A percentile compares a stretch with the other conserved stretches of the same genome.
These are phyloP conservation scores for Chalciporus piperatus DNA, from an alignment of 768 basidiomycete species.

Conservation along the genomic window DNA sequence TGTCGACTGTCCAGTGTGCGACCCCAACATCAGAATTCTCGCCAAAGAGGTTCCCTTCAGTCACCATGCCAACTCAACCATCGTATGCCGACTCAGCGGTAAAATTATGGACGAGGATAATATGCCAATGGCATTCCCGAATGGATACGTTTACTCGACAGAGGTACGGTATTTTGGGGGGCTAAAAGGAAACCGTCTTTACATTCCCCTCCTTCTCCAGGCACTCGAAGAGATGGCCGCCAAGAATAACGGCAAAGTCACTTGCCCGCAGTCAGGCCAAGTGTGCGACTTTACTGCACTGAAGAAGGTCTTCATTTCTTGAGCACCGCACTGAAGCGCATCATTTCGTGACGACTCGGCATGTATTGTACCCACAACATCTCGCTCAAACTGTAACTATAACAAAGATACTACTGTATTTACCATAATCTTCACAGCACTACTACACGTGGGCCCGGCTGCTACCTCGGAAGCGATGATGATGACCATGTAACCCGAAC, in stretches of 20 bases:
- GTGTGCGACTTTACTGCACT: slow-evolving; percentile 63
- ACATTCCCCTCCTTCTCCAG: slow-evolving; percentile 38
- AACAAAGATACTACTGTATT: not conserved
- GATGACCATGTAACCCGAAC: slow-evolving; percentile 17
- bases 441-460: slow-evolving; percentile 19
- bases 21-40: slow-evolving; percentile 68
- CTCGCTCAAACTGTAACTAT: not conserved
- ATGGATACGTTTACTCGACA: slow-evolving; percentile 90
- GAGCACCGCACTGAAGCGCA: slow-evolving; percentile 14
- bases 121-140: slow-evolving; percentile 87
- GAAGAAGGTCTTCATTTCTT: slow-evolving; percentile 91
- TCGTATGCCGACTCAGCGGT: slow-evolving; percentile 89
- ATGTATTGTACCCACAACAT: not conserved
- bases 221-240: slow-evolving; percentile 86
- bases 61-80: slow-evolving; percentile 93
- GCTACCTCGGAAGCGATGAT: slow-evolving; percentile 24
- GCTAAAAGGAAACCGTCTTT: slow-evolving; percentile 9
- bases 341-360: not conserved
- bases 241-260: slow-evolving; percentile 75
- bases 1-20: slow-evolving; percentile 91
- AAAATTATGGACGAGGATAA: slow-evolving; percentile 95
- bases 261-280: slow-evolving; percentile 73
- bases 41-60: slow-evolving; percentile 86
- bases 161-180: slow-evolving; percentile 58
- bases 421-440: slow-evolving; percentile 2